Percentiles rank a stretch among this genome's conserved stretches.
phyloP scores from a whole-genome alignment of 345 rosid genomes.

The Syzygium aromaticum region DNA sequence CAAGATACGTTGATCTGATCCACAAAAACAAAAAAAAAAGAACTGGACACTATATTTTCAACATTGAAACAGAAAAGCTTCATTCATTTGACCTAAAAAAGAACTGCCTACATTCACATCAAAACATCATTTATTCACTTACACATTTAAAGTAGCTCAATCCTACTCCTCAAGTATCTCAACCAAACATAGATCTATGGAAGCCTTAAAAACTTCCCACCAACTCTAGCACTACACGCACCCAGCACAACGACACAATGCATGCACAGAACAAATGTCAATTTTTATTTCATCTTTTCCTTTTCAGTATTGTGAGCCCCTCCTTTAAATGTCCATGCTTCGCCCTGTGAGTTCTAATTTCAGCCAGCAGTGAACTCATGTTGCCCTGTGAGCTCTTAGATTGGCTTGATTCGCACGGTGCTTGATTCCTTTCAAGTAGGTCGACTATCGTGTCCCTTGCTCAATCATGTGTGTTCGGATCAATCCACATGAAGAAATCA shows the following conservation, averaged over 20 bases:
- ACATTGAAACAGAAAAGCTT: not conserved
- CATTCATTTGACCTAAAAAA: not conserved
- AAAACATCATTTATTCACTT: no score
- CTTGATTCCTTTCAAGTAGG: not conserved
- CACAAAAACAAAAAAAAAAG: not conserved
- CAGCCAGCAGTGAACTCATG: not conserved
- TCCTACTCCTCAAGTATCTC: not conserved
- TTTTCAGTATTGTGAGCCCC: not conserved
- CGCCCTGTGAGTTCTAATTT: not conserved
- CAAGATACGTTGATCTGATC: not conserved
- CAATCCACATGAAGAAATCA: not conserved
- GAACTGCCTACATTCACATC: no score
- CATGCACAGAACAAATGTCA: not conserved
- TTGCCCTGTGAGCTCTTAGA: not conserved
- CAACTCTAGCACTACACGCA: not conserved
- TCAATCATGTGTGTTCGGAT: not conserved
- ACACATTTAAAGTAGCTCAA: not conserved
- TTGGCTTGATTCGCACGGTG: not conserved
- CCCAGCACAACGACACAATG: not conserved
- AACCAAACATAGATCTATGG: not conserved
- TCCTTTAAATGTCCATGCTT: not conserved
- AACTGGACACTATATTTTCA: not conserved
- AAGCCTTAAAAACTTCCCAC: not conserved
- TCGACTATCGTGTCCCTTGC: not conserved
- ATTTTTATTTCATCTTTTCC: not conserved